Base-by-base conservation (phyloP, 108 stramenopile genomes). In the Stephanodiscus minutulus region DNA sequence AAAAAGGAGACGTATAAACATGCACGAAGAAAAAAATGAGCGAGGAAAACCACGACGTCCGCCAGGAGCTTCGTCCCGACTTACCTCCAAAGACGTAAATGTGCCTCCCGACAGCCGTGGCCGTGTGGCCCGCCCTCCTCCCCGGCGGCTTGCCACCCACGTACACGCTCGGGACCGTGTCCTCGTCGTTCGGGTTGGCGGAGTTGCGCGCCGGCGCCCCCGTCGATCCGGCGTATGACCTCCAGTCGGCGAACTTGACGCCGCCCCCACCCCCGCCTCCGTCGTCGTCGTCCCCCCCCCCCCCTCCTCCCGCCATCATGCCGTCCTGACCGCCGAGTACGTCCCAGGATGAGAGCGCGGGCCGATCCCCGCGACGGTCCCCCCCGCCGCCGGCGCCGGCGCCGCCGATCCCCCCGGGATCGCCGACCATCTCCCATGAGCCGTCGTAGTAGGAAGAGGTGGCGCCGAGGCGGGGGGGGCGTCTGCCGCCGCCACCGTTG, bases 81-180 rank as follows among this genome's bases (percentile, higher is more conserved):
- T 58, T 82, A 11, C 95, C 95, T 18, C 95, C 95, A 68, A 96
- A 93, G 20, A 93, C 74, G 63, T 82, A 96, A 7, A 96, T 91
- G 63, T 76, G 69, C 12, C 90, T 80, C 59, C 87, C 89, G 5
- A 96, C 94, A 10, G 92, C 91, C 24, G 97, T 97, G 9, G 95
- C 95, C 3, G 94, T 97, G 81, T 97, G 97, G 1, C 97, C 97
- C 7, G 97, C 97, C 63, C 97, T 66, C 21, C 87, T 82, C 31
- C 93, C 92, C 6, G 97, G 97, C 9, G 87, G 87, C 5, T 69
- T 63, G 20, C 97, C 97, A 17, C 76, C 65, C 5, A 95, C 73
- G 27, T 83, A 41, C 7, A 97, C 87, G 22, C 83, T 88, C 9
- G 91, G 83, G 15, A 89, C 73, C 44, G 82, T 80, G 46, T 94